Evolutionary conservation across 2,329 filamentous ascomycete species (phyloP).

Genomic region (Phaeosphaeria sp.): DNA sequence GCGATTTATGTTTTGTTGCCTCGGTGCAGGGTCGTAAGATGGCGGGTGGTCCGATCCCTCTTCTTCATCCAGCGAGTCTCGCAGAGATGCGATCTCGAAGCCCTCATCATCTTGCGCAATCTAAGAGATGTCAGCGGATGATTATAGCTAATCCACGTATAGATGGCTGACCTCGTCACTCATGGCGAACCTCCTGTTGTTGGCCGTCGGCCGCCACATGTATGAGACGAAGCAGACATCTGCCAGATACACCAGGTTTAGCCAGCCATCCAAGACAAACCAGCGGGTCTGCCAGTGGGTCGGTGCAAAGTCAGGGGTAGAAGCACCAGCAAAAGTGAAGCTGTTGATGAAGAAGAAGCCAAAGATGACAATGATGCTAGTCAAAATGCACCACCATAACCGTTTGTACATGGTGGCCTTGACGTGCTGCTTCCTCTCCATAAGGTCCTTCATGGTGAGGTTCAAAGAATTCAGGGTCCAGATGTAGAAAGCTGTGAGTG

Average conservation of each 20-base stretch:
- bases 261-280: slow-evolving; percentile 97
- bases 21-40: slow-evolving; percentile 50
- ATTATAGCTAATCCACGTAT: neutral
- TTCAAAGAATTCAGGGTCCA: slow-evolving; percentile 98
- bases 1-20: slow-evolving; percentile 34
- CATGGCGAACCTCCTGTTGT: slow-evolving; percentile 98
- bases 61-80: slow-evolving; percentile 73
- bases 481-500: slow-evolving; percentile 95
- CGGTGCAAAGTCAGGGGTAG: slow-evolving; percentile 88
- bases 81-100: slow-evolving; percentile 94
- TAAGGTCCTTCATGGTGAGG: slow-evolving; percentile 93
- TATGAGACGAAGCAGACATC: slow-evolving; percentile 95
- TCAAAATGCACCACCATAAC: slow-evolving; percentile 96
- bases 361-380: slow-evolving; percentile 93
- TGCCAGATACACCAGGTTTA: slow-evolving; percentile 93
- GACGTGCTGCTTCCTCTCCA: slow-evolving; percentile 88
- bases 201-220: slow-evolving; percentile 93
- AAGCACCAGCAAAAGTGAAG: slow-evolving; percentile 86
- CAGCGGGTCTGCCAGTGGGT: slow-evolving; percentile 97
- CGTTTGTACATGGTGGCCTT: slow-evolving; percentile 98
- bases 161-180: slow-evolving; percentile 76
- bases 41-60: slow-evolving; percentile 52
- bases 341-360: slow-evolving; percentile 99
- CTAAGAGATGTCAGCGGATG: slow-evolving; percentile 51
- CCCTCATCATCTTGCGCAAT: slow-evolving; percentile 98